A percentile compares a stretch with the other conserved stretches of the same genome.
Conservation (phyloP, 2,329 filamentous ascomycete genomes). For the Orbilia quercus region DNA sequence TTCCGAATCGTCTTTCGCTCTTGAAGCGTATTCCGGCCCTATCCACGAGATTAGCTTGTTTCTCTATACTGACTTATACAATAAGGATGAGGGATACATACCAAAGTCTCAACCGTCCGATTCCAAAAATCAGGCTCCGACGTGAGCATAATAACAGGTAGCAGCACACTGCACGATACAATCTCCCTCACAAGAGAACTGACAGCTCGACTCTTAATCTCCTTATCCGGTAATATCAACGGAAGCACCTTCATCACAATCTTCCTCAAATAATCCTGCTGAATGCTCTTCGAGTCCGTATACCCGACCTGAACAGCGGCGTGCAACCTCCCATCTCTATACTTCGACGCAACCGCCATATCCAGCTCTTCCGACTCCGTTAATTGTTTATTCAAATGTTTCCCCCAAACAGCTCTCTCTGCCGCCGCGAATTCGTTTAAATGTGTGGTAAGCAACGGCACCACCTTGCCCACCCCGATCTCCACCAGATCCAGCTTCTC, state of each 20-base stretch:
- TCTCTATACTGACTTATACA: constrained; percentile 41
- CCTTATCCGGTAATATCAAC: constrained; percentile 76
- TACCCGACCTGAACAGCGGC: constrained; percentile 84
- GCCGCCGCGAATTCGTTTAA: constrained; percentile 91
- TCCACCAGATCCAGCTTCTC: constrained; percentile 84
- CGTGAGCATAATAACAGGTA: constrained; percentile 80
- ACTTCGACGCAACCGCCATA: constrained; percentile 93
- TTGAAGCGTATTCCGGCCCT: constrained; percentile 85
- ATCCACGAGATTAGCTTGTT: no score
- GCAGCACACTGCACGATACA: constrained; percentile 89
- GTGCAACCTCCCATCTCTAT: constrained; percentile 87
- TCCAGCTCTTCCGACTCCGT: constrained; percentile 98
- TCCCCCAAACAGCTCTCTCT: constrained; percentile 85
- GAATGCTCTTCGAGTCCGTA: constrained; percentile 82
- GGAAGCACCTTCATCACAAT: constrained; percentile 79
- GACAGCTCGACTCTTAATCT: constrained; percentile 83
- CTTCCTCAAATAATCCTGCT: constrained; percentile 87
- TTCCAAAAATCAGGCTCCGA: constrained; percentile 98
- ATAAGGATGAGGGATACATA: constrained; percentile 58
- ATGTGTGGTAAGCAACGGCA: constrained; percentile 88
- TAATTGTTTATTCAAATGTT: constrained; percentile 85
- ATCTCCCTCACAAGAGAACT: constrained; percentile 86
- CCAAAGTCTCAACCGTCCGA: constrained; percentile 89
- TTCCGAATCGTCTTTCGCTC: constrained; percentile 95
- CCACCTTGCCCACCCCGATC: constrained; percentile 80